Conservation (phyloP, 805 yeast species). For the Pichia nakasei region DNA sequence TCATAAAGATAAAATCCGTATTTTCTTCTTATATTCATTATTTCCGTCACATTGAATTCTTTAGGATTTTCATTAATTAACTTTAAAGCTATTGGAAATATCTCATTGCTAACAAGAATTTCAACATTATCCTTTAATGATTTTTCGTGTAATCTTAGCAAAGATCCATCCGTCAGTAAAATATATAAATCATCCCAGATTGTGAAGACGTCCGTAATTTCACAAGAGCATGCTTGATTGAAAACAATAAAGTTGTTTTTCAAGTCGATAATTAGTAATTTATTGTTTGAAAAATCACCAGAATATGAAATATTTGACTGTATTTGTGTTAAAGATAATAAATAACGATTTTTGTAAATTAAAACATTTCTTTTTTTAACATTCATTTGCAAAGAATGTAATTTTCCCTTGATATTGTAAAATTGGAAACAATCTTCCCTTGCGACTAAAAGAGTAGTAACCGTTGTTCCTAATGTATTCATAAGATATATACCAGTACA, state of each 20-base stretch:
- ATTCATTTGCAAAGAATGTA: conserved; percentile 47
- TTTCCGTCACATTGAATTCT: conserved; percentile 19
- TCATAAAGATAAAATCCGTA: conserved; percentile 70
- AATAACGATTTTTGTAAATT: conserved; percentile 37
- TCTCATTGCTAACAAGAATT: conserved; percentile 56
- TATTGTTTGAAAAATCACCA: conserved; percentile 33
- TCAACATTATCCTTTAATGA: conserved; percentile 59
- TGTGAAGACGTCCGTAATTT: conserved; percentile 49
- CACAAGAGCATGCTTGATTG: conserved; percentile 56
- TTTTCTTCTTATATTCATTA: conserved; percentile 38
- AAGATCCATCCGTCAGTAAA: conserved; percentile 65
- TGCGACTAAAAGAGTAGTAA: conserved; percentile 47
- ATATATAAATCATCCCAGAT: conserved; percentile 52
- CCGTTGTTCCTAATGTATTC: not conserved
- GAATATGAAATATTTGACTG: conserved; percentile 24
- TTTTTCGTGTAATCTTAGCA: conserved; percentile 62
- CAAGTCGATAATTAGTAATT: conserved; percentile 60
- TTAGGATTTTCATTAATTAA: conserved; percentile 38
- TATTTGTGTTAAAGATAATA: conserved; percentile 41
- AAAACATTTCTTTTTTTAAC: conserved; percentile 45
- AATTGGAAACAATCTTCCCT: conserved; percentile 53
- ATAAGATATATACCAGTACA: conserved; percentile 32
- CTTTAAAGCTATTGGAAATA: conserved; percentile 64
- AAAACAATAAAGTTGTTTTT: conserved; percentile 62
- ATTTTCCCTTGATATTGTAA: conserved; percentile 48